phyloP scores from a whole-genome alignment of 2,329 filamentous ascomycete species.

The Fusarium protoensiforme region DNA sequence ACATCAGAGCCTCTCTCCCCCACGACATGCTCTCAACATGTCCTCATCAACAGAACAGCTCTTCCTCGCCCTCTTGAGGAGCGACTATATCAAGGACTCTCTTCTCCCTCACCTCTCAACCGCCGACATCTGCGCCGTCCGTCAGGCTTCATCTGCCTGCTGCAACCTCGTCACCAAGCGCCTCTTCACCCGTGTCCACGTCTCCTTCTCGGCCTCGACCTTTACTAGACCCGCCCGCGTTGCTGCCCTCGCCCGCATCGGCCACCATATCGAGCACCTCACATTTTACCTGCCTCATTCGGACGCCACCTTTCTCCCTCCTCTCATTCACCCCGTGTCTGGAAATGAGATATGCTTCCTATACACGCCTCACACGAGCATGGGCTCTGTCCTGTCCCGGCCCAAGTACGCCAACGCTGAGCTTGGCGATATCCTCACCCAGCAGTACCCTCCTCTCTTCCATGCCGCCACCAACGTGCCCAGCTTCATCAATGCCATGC shows the following conservation, averaged over 20 bases:
- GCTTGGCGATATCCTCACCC: conserved; percentile 82
- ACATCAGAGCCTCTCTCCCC: not conserved
- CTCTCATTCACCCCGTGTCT: conserved; percentile 81
- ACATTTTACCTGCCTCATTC: conserved; percentile 83
- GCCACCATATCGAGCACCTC: conserved; percentile 80
- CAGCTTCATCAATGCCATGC: conserved; percentile 82
- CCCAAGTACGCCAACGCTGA: conserved; percentile 85
- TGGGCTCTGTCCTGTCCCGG: conserved; percentile 68
- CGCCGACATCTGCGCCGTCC: conserved; percentile 67
- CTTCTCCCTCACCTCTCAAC: conserved; percentile 63
- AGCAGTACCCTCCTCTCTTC: conserved; percentile 90
- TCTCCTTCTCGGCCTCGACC: conserved; percentile 78
- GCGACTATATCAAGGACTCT: conserved; percentile 59
- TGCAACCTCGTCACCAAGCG: conserved; percentile 75
- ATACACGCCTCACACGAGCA: conserved; percentile 80
- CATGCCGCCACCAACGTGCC: conserved; percentile 90
- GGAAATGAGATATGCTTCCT: conserved; percentile 84
- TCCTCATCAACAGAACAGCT: conserved; percentile 57
- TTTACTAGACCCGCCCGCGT: conserved; percentile 81
- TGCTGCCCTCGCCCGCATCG: conserved; percentile 80
- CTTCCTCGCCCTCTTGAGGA: conserved; percentile 68
- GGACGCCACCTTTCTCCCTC: conserved; percentile 82
- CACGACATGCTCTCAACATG: conserved; percentile 64
- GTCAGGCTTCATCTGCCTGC: conserved; percentile 76
- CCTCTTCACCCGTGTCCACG: conserved; percentile 74